Evolutionary conservation across 208 protist species (phyloP).

Genomic region (Trypanosomatidae sp.): DNA sequence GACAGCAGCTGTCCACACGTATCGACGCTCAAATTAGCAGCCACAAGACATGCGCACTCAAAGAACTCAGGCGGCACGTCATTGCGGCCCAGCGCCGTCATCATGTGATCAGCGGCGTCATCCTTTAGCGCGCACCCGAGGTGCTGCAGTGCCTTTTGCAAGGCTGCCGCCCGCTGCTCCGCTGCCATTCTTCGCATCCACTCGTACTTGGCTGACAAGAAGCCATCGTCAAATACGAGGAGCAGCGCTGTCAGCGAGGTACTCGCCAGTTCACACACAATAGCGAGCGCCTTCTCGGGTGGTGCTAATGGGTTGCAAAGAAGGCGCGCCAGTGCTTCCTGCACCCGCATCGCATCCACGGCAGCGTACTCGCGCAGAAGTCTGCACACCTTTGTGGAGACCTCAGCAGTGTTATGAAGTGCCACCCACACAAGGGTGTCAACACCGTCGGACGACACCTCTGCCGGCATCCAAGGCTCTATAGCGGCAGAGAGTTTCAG

Average conservation of each 20-base stretch:
- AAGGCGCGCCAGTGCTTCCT: constrained; percentile 13
- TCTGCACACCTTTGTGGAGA: constrained; percentile 18
- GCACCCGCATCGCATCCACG: constrained; percentile 8
- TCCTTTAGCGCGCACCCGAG: constrained; percentile 10
- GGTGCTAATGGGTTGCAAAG: constrained; percentile 7
- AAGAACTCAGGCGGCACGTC: constrained; percentile 30
- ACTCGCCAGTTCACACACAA: constrained; percentile 24
- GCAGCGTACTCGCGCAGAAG: constrained; percentile 28
- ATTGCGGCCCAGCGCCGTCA: constrained; percentile 3
- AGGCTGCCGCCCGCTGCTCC: constrained; percentile 3
- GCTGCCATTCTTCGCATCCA: constrained; percentile 18
- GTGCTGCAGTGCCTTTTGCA: constrained; percentile 13
- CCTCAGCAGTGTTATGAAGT: constrained; percentile 10
- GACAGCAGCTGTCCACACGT: constrained; percentile 6
- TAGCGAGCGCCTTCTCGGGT: constrained; percentile 12
- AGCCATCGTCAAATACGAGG: constrained; percentile 20
- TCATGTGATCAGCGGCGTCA: constrained; percentile 10
- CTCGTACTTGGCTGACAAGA: constrained; percentile 10
- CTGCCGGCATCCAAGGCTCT: constrained; percentile 34
- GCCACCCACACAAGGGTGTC: constrained; percentile 34
- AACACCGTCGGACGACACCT: constrained; percentile 14
- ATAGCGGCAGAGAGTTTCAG: constrained; percentile 38
- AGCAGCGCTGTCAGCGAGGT: constrained; percentile 22
- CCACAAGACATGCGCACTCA: constrained; percentile 26
- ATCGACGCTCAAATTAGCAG: constrained; percentile 5